A percentile compares a stretch with the other conserved stretches of the same genome.
These are phyloP conservation scores for Fusarium irregulare DNA, from an alignment of 2,329 filamentous ascomycete species.

Conservation along the genomic window DNA sequence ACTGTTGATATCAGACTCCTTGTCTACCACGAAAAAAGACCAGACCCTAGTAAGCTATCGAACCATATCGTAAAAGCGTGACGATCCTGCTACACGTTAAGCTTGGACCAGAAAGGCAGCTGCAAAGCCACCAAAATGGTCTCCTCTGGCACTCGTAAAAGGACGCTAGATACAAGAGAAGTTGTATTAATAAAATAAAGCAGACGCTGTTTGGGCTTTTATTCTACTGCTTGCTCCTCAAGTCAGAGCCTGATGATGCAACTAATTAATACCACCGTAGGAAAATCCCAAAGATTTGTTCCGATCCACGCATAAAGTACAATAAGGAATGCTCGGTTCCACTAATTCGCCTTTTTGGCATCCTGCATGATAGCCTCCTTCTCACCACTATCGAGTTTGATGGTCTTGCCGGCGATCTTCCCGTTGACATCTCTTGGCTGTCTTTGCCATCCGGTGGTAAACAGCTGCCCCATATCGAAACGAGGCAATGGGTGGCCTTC, in stretches of 20 bases:
- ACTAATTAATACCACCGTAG: constrained; percentile 10
- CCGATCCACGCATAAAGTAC: neutral
- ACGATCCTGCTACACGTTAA: constrained; percentile 8
- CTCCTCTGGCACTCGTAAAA: neutral
- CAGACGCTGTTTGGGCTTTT: neutral
- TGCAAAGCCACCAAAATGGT: constrained; percentile 21
- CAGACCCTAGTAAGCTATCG: constrained; percentile 18
- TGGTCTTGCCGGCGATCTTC: constrained; percentile 49
- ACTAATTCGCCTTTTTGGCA: constrained; percentile 10
- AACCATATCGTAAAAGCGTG: constrained; percentile 13
- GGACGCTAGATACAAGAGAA: neutral
- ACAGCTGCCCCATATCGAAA: constrained; percentile 82
- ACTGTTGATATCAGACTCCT: constrained; percentile 18
- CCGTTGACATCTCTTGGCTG: constrained; percentile 67
- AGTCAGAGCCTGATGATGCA: neutral
- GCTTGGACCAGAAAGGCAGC: constrained; percentile 32
- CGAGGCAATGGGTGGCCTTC: constrained; percentile 91
- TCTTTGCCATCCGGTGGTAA: constrained; percentile 84
- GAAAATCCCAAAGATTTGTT: constrained; percentile 2
- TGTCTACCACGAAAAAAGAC: neutral
- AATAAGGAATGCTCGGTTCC: constrained; percentile 13
- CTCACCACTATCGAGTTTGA: constrained; percentile 15
- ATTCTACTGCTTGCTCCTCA: constrained; percentile 8
- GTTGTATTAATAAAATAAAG: neutral
- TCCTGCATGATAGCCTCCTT: constrained; percentile 29